phyloP scores from a whole-genome alignment of 2,329 filamentous ascomycete species.

The Beauveria caledonica region DNA sequence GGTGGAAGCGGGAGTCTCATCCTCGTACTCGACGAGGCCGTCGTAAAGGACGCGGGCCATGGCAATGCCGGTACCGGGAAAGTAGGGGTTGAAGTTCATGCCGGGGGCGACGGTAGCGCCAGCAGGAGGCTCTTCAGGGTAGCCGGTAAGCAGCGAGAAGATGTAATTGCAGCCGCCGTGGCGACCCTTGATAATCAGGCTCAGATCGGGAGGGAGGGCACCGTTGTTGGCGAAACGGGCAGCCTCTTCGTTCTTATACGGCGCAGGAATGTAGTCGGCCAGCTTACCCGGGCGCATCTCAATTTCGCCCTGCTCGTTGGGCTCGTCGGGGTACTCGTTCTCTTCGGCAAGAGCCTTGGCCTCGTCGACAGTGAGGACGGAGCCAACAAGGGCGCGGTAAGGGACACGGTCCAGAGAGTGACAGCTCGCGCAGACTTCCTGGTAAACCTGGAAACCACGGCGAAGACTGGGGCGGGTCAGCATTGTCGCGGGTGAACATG shows the following conservation, averaged over 20 bases:
- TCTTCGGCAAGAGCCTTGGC: conserved; percentile 96
- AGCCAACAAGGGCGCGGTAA: conserved; percentile 85
- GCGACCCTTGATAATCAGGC: conserved; percentile 92
- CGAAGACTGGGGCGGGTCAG: conserved; percentile 57
- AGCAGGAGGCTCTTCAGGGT: conserved; percentile 91
- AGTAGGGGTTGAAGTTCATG: conserved; percentile 99
- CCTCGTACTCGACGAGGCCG: conserved; percentile 95
- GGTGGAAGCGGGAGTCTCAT: conserved; percentile 84
- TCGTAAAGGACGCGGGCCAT: conserved; percentile 99
- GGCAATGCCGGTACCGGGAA: conserved; percentile 96
- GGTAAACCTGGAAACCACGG: conserved; percentile 99
- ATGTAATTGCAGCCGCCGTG: conserved; percentile 99
- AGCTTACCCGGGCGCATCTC: conserved; percentile 98
- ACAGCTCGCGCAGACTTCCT: conserved; percentile 94
- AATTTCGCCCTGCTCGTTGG: conserved; percentile 95
- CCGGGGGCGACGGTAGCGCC: conserved; percentile 78
- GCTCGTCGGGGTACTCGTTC: conserved; percentile 97
- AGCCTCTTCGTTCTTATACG: conserved; percentile 99
- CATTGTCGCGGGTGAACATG: not conserved
- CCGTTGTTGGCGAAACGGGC: conserved; percentile 97
- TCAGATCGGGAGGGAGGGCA: conserved; percentile 94
- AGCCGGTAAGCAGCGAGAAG: conserved; percentile 92
- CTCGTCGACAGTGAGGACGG: conserved; percentile 91
- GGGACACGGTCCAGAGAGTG: conserved; percentile 93
- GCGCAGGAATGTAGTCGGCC: conserved; percentile 88